Evolutionary conservation across 208 protist species (phyloP).

Genomic region (Acanthamoeba triangularis): DNA sequence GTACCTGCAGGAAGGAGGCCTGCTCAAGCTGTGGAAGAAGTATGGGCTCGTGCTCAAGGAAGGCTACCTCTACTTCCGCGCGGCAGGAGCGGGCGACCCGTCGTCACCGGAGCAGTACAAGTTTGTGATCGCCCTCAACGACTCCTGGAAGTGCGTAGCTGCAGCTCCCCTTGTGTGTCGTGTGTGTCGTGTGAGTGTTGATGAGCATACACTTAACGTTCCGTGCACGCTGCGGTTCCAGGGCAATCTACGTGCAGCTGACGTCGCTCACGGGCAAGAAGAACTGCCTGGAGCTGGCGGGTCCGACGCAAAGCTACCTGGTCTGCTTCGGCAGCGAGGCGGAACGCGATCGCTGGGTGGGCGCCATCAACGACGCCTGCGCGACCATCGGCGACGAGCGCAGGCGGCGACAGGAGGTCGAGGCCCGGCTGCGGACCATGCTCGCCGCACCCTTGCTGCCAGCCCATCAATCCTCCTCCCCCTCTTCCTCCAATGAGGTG

Average conservation of each 20-base stretch:
- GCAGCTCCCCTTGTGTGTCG: not conserved
- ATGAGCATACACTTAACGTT: not conserved
- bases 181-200: not conserved
- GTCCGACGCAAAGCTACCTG: not conserved
- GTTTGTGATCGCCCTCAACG: not conserved
- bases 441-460: not conserved
- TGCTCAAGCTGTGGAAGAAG: constrained; percentile 32
- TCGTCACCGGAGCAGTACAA: not conserved
- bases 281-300: not conserved
- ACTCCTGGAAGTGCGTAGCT: not conserved
- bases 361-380: not conserved
- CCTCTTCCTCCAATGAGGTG: not conserved
- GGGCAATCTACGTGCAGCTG: not conserved
- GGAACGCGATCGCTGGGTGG: constrained; percentile 1
- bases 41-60: not conserved
- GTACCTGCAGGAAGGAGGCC: not conserved
- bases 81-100: not conserved
- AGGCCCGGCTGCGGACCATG: not conserved
- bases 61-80: not conserved
- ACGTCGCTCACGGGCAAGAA: constrained; percentile 31
- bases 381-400: not conserved
- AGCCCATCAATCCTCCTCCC: not conserved
- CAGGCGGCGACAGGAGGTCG: not conserved
- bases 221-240: not conserved
- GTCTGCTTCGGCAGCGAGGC: not conserved